Evolutionary conservation across 2,329 filamentous ascomycete genomes (phyloP), one percentile per base, ranked within the genome.

Genomic region (Xylariaceae sp.): DNA sequence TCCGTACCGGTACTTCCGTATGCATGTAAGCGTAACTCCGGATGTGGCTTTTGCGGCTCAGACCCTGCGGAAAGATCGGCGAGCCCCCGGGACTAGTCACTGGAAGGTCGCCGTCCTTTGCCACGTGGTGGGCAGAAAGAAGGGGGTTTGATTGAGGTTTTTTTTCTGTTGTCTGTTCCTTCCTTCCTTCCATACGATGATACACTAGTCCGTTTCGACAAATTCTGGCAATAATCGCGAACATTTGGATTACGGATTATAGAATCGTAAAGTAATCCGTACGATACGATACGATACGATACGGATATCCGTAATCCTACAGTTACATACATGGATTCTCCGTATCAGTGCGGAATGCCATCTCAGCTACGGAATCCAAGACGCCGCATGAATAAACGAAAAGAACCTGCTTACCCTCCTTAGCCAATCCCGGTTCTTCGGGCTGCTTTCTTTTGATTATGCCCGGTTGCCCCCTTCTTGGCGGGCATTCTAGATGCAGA

Each of bases 1-100:
- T 37, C 35, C 35, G 37, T 39, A n/a, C 11, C 11, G 42, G 42
- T 45, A 45, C 13, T 6, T 13, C 11, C 11, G 5, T 45, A 45
- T 45, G 42, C 10, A n/a, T n/a, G 42, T 45, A 45, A n/a, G 42
- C 42, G 10, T 45, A 6, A n/a, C 42, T 45, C 11, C 49, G 49
- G 45, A 48, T 48, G 49, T 51, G 49, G 49, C 49, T 34, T 51
- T 35, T 51, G 49, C 49, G 49, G 49, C 49, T 51, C 49, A 51
- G 49, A 45, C 17, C 18, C 47, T 34, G 49, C 49, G 23, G 18
- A 51, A 7, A n/a, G 7, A 51, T 51, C 49, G 23, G 15, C 49
- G 49, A 51, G 9, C 42, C n/a, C 42, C 49, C 49, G 49, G 49
- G 11, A 51, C 30, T 34, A 51, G 17, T 30, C 30, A 17, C 35